Percentiles rank a stretch among this genome's conserved stretches.
These are phyloP conservation scores for Lactarius sanguifluus DNA, from an alignment of 768 basidiomycete species.

Conservation along the genomic window DNA sequence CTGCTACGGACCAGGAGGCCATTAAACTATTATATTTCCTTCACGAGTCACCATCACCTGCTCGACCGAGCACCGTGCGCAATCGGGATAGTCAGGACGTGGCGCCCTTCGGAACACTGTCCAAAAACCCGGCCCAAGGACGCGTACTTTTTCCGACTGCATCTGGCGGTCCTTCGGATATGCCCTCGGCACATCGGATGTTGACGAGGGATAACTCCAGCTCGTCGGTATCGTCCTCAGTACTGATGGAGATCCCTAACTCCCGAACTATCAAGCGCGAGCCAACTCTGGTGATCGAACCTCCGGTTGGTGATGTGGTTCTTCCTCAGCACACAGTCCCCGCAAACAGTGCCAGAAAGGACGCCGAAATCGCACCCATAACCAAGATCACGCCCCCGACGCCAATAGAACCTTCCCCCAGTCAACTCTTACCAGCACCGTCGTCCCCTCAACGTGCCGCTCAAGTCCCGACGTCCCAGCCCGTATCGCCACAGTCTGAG, in stretches of 20 bases:
- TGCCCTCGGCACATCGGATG: conserved; percentile 26
- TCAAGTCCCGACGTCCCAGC: conserved; percentile 9
- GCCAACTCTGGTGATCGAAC: conserved; percentile 15
- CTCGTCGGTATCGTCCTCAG: conserved; percentile 40
- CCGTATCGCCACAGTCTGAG: conserved; percentile 21
- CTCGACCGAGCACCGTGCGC: conserved; percentile 52
- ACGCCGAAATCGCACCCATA: conserved; percentile 9
- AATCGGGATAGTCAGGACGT: conserved; percentile 50
- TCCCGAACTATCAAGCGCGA: conserved; percentile 18
- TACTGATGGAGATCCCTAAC: conserved; percentile 14
- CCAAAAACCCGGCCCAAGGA: conserved; percentile 54
- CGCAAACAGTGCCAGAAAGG: not conserved
- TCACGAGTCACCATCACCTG: conserved; percentile 83
- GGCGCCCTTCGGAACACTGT: conserved; percentile 56
- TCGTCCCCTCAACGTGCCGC: conserved; percentile 22
- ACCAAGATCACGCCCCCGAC: conserved; percentile 29
- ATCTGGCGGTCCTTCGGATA: conserved; percentile 30
- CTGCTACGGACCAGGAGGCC: conserved; percentile 69
- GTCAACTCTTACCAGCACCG: conserved; percentile 23
- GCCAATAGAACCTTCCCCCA: conserved; percentile 22
- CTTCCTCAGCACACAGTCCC: conserved; percentile 16
- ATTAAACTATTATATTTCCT: conserved; percentile 85
- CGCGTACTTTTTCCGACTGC: conserved; percentile 63
- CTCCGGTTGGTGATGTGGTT: conserved; percentile 16
- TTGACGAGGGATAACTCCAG: conserved; percentile 39